phyloP scores from a whole-genome alignment of 2,329 filamentous ascomycete genomes.

The Chaetomiaceae sp. region DNA sequence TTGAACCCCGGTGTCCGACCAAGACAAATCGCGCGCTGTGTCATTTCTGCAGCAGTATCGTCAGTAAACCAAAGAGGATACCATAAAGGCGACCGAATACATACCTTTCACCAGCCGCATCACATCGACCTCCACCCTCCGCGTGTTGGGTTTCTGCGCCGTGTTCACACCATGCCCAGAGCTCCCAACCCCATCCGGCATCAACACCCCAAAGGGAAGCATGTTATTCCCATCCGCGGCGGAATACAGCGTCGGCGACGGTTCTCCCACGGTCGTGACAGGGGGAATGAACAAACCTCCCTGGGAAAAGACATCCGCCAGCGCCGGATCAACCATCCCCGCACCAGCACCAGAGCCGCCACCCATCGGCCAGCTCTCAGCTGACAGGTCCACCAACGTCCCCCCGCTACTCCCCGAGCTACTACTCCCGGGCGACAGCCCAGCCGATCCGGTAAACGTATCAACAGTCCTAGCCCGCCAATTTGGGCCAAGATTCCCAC shows the following conservation, averaged over 20 bases:
- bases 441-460: not conserved
- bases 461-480: not conserved
- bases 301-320: not conserved
- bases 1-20: conserved; percentile 32
- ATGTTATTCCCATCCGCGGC: not conserved
- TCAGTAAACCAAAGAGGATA: not conserved
- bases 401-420: not conserved
- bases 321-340: not conserved
- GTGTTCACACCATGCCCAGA: not conserved
- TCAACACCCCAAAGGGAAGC: conserved; percentile 1
- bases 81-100: not conserved
- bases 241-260: not conserved
- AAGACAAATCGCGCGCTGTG: conserved; percentile 28
- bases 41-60: conserved; percentile 27
- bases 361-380: not conserved
- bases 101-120: conserved; percentile 12
- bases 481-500: too few species aligned
- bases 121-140: conserved; percentile 7
- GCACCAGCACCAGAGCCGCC: not conserved
- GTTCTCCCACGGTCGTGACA: not conserved
- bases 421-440: not conserved
- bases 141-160: not conserved
- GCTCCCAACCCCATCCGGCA: not conserved
- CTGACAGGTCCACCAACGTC: not conserved
- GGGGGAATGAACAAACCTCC: not conserved